phyloP scores from a whole-genome alignment of 164 flowering plant genomes.

The Piper betle region DNA sequence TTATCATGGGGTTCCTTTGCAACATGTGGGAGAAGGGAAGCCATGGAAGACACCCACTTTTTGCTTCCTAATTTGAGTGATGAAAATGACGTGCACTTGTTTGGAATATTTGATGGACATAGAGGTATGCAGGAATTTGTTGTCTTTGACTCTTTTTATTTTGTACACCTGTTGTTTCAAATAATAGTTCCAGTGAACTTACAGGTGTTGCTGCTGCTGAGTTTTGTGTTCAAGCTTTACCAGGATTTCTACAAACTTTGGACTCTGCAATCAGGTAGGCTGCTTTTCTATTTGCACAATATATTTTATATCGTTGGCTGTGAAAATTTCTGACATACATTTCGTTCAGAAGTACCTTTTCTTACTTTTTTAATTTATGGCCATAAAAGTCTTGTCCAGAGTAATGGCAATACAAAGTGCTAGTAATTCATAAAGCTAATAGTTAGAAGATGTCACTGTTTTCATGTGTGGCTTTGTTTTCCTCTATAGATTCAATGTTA shows the following conservation, averaged over 20 bases:
- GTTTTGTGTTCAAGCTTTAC: slow-evolving; percentile 74
- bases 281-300: neutral
- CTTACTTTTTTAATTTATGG: too few species aligned
- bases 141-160: neutral
- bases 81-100: slow-evolving; percentile 45
- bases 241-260: slow-evolving; percentile 44
- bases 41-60: slow-evolving; percentile 93
- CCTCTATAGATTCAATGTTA: too few species aligned
- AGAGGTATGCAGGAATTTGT: slow-evolving; percentile 41
- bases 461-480: too few species aligned
- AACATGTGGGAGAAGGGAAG: slow-evolving; percentile 85
- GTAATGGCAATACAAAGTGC: too few species aligned
- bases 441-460: too few species aligned
- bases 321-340: too few species aligned
- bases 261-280: slow-evolving; percentile 41
- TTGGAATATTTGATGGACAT: slow-evolving; percentile 97
- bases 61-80: slow-evolving; percentile 53
- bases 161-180: neutral
- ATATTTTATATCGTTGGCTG: neutral
- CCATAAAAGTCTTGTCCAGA: too few species aligned
- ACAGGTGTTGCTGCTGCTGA: slow-evolving; percentile 98
- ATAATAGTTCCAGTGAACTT: slow-evolving; percentile 5
- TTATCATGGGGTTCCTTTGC: slow-evolving; percentile 87
- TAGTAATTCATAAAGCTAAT: too few species aligned
- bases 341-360: too few species aligned